A percentile compares a stretch with the other conserved stretches of the same genome.
These are phyloP conservation scores for Paraurostyla sp. DNA, from an alignment of 73 alveolate genomes.

Conservation along the genomic window DNA sequence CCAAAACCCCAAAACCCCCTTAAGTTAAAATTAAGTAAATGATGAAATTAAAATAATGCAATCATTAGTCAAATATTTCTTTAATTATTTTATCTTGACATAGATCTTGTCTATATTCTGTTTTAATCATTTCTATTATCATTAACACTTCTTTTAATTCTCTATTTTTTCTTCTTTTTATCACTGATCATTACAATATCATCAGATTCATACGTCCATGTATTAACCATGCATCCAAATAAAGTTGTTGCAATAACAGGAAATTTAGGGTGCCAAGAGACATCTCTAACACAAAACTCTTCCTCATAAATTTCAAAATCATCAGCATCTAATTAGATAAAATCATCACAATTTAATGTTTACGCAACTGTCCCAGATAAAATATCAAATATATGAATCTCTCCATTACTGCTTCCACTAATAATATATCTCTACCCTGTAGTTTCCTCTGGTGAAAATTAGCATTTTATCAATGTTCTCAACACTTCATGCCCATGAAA, in stretches of 20 bases:
- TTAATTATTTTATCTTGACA: too few relatives aligned
- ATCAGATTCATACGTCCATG: conserved; percentile 34
- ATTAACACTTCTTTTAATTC: too few relatives aligned
- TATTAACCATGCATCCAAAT: conserved; percentile 44
- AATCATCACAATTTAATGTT: not conserved
- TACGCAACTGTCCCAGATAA: conserved; percentile 58
- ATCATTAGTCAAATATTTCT: too few relatives aligned
- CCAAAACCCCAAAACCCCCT: too few relatives aligned
- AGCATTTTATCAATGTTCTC: conserved; percentile 81
- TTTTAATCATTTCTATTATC: too few relatives aligned
- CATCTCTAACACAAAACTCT: conserved; percentile 77
- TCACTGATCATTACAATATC: not conserved
- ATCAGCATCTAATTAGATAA: not conserved
- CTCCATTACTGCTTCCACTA: conserved; percentile 81
- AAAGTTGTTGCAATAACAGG: conserved; percentile 76
- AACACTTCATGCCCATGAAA: conserved; percentile 85
- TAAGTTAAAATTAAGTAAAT: too few relatives aligned
- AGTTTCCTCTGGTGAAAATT: conserved; percentile 84
- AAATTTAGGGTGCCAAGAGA: conserved; percentile 86
- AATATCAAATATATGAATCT: conserved; percentile 74
- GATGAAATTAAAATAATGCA: too few relatives aligned
- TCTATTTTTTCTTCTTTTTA: too few relatives aligned
- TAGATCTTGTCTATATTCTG: too few relatives aligned
- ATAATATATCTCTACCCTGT: conserved; percentile 86
- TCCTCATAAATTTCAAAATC: conserved; percentile 5